Evolutionary conservation across 2,329 filamentous ascomycete species (phyloP), one percentile per base, ranked within the genome.

Genomic region (Exophiala alcalophila): DNA sequence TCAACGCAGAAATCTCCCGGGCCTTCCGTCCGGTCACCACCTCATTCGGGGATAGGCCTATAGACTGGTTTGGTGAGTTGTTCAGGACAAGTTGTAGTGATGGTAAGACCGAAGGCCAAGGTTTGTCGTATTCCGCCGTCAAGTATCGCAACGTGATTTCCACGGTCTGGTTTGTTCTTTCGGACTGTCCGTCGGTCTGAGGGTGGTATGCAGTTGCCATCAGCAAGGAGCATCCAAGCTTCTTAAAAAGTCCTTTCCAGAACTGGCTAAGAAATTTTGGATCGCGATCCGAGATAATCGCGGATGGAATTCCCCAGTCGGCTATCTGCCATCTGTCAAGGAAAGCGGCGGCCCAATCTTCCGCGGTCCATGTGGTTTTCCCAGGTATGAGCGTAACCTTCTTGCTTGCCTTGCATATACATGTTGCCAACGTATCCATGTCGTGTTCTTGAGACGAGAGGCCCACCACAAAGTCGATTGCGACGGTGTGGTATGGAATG

Each of bases 121-220:
- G 7, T 25, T n/a, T 25, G 7, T 25, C 23, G 31, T 34, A 10
- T 5, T 20, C 31, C 8, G 31, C 34, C 5, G 27, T 9, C 6
- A 38, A 10, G 21, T 10, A 28, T 14, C 34, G 8, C n/a, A 38
- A 16, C 14, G 34, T 20, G n/a, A 15, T 38, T 28, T 27, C 16
- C 8, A 38, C 34, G 9, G 21, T 26, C 14, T 38, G 21, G 21
- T 38, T 38, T 10, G 18, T 38, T 26, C 21, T 9, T 28, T 38
- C 34, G 10, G 5, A 7, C 20, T 38, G 34, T 14, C 34, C 34
- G 14, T 38, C 20, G 11, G 34, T 21, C 10, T 18, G 19, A 10
- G 34, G 34, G 34, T 38, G 34, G 14, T 38, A 38, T n/a, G 21
- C 34, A 9, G 34, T 20, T 12, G 34, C 27, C 10, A 38, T 7